These are phyloP conservation scores for Escovopsis sp. DNA, from an alignment of 2,329 filamentous ascomycete species.

Conservation along the genomic window DNA sequence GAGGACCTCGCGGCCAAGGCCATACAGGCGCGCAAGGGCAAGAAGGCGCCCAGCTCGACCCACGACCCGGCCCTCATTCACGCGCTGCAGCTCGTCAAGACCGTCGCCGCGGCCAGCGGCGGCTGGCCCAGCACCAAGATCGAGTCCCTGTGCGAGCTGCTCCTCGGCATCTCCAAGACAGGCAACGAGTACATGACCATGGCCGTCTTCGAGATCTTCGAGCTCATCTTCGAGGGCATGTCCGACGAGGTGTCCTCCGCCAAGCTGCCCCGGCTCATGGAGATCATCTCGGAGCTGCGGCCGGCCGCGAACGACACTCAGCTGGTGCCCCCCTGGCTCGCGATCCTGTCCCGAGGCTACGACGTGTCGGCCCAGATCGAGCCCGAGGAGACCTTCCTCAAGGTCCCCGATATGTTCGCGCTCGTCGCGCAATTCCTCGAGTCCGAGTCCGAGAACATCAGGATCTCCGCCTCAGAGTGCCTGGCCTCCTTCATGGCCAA, in stretches of 20 bases:
- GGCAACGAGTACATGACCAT: conserved; percentile 94
- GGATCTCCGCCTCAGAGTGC: conserved; percentile 87
- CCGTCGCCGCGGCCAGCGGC: conserved; percentile 69
- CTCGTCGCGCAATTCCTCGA: conserved; percentile 70
- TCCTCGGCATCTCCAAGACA: conserved; percentile 76
- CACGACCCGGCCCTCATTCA: conserved; percentile 82
- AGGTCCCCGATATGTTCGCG: conserved; percentile 70
- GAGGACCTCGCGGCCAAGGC: conserved; percentile 55
- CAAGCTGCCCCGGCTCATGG: conserved; percentile 76
- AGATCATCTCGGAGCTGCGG: conserved; percentile 82
- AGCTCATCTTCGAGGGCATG: conserved; percentile 91
- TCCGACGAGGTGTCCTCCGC: conserved; percentile 71
- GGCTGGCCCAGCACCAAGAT: conserved; percentile 97
- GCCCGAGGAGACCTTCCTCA: conserved; percentile 81
- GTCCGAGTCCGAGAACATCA: conserved; percentile 81
- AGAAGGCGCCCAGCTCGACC: conserved; percentile 43
- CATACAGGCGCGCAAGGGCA: conserved; percentile 42
- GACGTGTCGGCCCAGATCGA: conserved; percentile 82
- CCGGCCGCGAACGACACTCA: conserved; percentile 89
- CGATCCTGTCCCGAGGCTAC: conserved; percentile 84
- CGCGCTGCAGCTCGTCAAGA: conserved; percentile 81
- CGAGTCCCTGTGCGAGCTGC: conserved; percentile 74
- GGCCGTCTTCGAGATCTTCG: conserved; percentile 92
- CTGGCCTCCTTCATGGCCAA: conserved; percentile 85
- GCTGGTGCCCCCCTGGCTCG: conserved; percentile 89